Base-by-base conservation (phyloP, 225 moss, liverwort and hornwort species). In the Physcomitrellopsis africana region DNA sequence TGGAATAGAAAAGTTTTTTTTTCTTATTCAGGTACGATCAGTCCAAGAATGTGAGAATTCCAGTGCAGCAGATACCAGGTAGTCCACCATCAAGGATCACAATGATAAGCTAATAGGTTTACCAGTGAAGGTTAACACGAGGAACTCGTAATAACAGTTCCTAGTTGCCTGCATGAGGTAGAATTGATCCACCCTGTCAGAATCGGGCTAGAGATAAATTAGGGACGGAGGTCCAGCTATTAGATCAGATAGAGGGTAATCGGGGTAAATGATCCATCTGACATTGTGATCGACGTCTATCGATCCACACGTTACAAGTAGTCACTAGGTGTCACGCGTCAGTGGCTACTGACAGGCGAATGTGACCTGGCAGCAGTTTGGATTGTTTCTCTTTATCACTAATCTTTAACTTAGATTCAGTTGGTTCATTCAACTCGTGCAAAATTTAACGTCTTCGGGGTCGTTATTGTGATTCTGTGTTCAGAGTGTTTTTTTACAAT, bases 91-190 rank as follows among this genome's bases (percentile, higher is more conserved):
- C 32, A 37, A 37, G 4, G 4, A 37, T 37, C 32, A 37, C 3
- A 37, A 37, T 37, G 4, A 37, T 37, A 37, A 37, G 32, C 32
- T 37, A 7, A 37, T 37, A 37, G 32, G 32, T 37, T 37, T 37
- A 37, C 32, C 4, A 37, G 32, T 37, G 32, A 37, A 37, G 32
- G 32, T 37, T 37, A 37, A 56, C 41, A 24, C 43, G 53, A 70
- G 27, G 60, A 60, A 49, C 43, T 23, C 54, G 19, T 70, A 58
- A 41, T 78, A 79, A 79, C 73, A 81, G 79, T 76, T 61, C 69
- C 76, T 79, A 84, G 84, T 76, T 79, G 81, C 79, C 81, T 67
- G 77, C 73, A 70, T 44, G 76, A 77, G 75, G 68, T 65, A 74
- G 75, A 57, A 67, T 57, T 68, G 57, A 58, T 78, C 83, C 75